Conservation (phyloP, 495 filamentous ascomycete species). For the Podospora appendiculata region DNA sequence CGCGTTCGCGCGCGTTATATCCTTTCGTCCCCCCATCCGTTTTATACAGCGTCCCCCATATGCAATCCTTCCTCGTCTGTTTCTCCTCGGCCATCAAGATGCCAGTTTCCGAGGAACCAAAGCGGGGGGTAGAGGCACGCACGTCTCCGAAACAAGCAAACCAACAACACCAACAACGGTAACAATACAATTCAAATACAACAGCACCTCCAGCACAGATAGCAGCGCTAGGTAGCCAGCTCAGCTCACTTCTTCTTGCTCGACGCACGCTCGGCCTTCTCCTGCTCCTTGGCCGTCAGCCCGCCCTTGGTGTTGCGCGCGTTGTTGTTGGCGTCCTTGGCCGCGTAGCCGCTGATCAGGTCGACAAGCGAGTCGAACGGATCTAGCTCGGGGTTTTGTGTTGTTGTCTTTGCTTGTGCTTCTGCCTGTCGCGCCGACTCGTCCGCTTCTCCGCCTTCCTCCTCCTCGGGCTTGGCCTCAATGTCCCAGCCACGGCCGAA, state of each 20-base stretch:
- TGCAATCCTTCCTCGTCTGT: too few relatives aligned
- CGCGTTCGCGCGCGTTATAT: background rate
- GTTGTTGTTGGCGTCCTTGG: slow-evolving; percentile 23
- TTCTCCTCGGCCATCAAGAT: too few relatives aligned
- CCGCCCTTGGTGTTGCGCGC: slow-evolving; percentile 8
- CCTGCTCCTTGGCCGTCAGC: slow-evolving; percentile 22
- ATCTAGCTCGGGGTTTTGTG: slow-evolving; percentile 8
- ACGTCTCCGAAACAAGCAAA: too few relatives aligned
- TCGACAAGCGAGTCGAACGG: slow-evolving; percentile 54
- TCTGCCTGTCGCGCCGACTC: background rate
- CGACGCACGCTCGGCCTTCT: slow-evolving; percentile 9
- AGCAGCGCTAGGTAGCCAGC: too few relatives aligned
- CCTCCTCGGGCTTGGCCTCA: slow-evolving; percentile 3
- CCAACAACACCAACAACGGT: too few relatives aligned
- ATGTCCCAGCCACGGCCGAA: slow-evolving; percentile 80
- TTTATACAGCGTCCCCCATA: too few relatives aligned
- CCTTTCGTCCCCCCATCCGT: background rate
- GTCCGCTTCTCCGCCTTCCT: background rate
- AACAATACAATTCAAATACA: too few relatives aligned
- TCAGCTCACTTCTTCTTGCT: slow-evolving; percentile 20
- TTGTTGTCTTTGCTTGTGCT: slow-evolving; percentile 14
- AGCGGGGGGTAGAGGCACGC: too few relatives aligned
- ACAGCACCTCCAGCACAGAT: too few relatives aligned
- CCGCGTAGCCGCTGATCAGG: slow-evolving; percentile 59
- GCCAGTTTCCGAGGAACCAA: too few relatives aligned